Base-by-base conservation (phyloP, 2,329 filamentous ascomycete species). In the Sphaerulina populicola region DNA sequence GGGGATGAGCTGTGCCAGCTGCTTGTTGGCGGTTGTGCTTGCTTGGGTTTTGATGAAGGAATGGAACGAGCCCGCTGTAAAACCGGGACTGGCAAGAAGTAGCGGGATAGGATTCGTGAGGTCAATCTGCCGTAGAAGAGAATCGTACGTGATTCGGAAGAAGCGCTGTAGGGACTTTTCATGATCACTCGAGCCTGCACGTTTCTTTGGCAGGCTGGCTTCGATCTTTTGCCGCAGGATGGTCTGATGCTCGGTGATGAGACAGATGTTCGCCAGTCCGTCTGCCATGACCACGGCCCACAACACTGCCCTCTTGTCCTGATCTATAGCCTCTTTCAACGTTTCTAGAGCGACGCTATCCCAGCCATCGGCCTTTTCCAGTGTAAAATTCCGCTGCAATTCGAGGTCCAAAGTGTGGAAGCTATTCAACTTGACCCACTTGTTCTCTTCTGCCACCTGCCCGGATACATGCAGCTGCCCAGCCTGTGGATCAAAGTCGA, bases 241-340 rank as follows among this genome's bases (percentile, higher is more conserved):
- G 3, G 86, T 91, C 60, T 88, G 85, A 67, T 85, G 83, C 64
- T 88, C 82, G 2, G 85, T 90, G 49, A 93, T 85, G 18, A 90
- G 76, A 68, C 86, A 91, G 57, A 93, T 86, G 67, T 90, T 88
- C 51, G 88, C 86, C 12, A 86, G 69, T 2, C 86, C 86, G 63
- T 97, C 91, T 62, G 94, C 87, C 85, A 98, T 91, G 21, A 97
- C 86, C 0, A 97, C 84, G 0, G 93, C 91, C 49, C 89, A 88
- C 14, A 94, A 78, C 55, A 91, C 85, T 1, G 88, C 89, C 55
- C 86, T 82, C 63, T 84, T 83, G 58, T 88, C 84, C 60, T 86
- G 81, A 61, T 87, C 83, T 11, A 91, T 77, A 0, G 89, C 85
- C 66, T 95, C 88, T 51, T 79, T 76, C 9, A 98, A 77, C 41